These are phyloP conservation scores for Sporothrix schenckii DNA, from an alignment of 2,329 filamentous ascomycete genomes.

Conservation along the genomic window DNA sequence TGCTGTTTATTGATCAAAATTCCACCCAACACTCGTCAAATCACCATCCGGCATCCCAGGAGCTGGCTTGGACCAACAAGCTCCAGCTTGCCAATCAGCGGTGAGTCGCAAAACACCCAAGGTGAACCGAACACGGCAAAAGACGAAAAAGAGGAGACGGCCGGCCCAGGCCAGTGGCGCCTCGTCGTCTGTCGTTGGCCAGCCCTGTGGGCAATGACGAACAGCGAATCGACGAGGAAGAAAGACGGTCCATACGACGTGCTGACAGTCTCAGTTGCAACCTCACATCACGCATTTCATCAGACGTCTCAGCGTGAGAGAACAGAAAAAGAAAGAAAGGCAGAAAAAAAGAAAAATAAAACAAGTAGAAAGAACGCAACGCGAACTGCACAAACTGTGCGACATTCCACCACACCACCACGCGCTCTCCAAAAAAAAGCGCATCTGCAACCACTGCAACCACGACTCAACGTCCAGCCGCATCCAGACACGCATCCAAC, in stretches of 20 bases:
- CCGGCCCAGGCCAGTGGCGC: constrained; percentile 22
- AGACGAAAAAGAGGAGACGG: constrained; percentile 2
- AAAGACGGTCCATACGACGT: no score
- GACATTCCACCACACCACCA: no score
- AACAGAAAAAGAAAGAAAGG: neutral
- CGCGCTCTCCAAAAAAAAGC: neutral
- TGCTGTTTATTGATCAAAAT: neutral
- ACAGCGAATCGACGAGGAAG: neutral
- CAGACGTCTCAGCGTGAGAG: neutral
- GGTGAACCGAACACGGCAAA: neutral
- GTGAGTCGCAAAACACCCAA: constrained; percentile 31
- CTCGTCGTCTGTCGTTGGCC: neutral
- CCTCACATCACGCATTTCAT: neutral
- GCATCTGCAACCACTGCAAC: neutral
- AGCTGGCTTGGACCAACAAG: constrained; percentile 24
- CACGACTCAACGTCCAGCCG: constrained; percentile 22
- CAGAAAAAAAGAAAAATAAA: neutral
- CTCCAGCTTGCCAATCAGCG: constrained; percentile 33
- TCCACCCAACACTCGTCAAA: constrained; percentile 10
- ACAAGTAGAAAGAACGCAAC: neutral
- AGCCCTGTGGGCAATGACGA: constrained; percentile 11
- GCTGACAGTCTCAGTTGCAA: neutral
- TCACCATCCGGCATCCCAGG: constrained; percentile 27
- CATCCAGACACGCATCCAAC: constrained; percentile 6
- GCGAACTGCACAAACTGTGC: neutral